Base-by-base conservation (phyloP, 192 early-diverging fungal species). In the Paraglomus brasilianum region DNA sequence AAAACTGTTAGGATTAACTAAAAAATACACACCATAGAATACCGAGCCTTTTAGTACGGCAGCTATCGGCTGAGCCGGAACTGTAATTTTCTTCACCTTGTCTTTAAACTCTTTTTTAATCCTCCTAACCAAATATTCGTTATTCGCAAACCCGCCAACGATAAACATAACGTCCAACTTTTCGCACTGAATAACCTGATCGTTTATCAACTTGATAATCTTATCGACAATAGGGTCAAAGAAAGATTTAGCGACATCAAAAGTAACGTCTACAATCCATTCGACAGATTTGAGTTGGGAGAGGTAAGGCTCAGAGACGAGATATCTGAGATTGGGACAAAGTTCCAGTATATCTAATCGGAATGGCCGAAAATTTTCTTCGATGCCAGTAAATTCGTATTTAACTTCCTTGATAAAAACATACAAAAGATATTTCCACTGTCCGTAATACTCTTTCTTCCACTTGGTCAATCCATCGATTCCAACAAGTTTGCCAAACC, bases 11-110 rank as follows among this genome's bases (percentile, higher is more conserved):
- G 30, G 30, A 30, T 30, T 30, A 30, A 30, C 30, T 30, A 30
- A 30, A 30, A 30, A 30, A 30, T 30, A 30, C 30, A 30, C 30
- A 30, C 30, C 30, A 30, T 30, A 30, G 30, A 30, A 30, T 30
- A 30, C 30, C 3, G 30, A 30, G 30, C 30, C 30, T 30, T 30
- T 30, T 30, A 30, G 3, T 30, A 30, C 30, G 30, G 30, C 30
- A 59, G 81, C 49, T 22, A 82, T 82, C 42, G 80, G 77, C 60
- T 80, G 74, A 22, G 78, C 76, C 5, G 84, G 84, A 53, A 80
- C 76, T n/a, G 77, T 77, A n/a, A 85, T 75, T 5, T 77, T 46
- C 4, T 71, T 65, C 4, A 83, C 76, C 15, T 72, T 66, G 17
- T 8, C 30, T 53, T 70, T 62, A 66, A 85, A 85, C 48, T 77